A percentile compares a stretch with the other conserved stretches of the same genome.
These are phyloP conservation scores for Fusarium temperatum DNA, from an alignment of 2,329 filamentous ascomycete genomes.

Conservation along the genomic window DNA sequence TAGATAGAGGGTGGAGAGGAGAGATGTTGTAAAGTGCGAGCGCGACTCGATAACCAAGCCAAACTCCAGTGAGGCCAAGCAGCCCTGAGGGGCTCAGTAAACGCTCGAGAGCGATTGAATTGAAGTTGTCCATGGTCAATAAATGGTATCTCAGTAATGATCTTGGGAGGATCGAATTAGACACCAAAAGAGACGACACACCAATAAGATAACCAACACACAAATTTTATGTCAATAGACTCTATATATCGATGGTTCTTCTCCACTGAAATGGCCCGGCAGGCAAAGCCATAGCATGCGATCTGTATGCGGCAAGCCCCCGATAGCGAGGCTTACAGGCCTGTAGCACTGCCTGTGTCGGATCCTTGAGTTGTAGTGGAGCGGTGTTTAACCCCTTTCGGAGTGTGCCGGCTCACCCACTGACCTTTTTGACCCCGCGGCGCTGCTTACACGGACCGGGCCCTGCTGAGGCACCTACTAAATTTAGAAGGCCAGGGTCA, in stretches of 20 bases:
- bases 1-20: constrained; percentile 50
- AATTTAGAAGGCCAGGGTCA: background rate
- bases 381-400: background rate
- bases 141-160: background rate
- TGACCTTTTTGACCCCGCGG: background rate
- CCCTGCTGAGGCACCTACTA: background rate
- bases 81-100: background rate
- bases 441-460: background rate
- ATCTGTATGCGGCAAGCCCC: background rate
- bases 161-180: rapidly evolving
- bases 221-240: rapidly evolving
- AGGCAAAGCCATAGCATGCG: background rate
- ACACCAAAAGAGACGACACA: background rate
- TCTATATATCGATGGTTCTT: background rate
- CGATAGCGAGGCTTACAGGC: background rate
- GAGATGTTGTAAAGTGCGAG: constrained; percentile 50
- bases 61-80: constrained; percentile 34
- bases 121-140: background rate
- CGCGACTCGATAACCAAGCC: constrained; percentile 44
- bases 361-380: background rate
- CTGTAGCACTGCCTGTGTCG: background rate
- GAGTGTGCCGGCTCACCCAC: background rate
- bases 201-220: background rate
- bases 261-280: rapidly evolving
- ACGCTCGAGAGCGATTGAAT: background rate